A percentile compares a stretch with the other conserved stretches of the same genome.
These are phyloP conservation scores for Dryas integrifolia DNA, from an alignment of 331 rosid genomes.

Conservation along the genomic window DNA sequence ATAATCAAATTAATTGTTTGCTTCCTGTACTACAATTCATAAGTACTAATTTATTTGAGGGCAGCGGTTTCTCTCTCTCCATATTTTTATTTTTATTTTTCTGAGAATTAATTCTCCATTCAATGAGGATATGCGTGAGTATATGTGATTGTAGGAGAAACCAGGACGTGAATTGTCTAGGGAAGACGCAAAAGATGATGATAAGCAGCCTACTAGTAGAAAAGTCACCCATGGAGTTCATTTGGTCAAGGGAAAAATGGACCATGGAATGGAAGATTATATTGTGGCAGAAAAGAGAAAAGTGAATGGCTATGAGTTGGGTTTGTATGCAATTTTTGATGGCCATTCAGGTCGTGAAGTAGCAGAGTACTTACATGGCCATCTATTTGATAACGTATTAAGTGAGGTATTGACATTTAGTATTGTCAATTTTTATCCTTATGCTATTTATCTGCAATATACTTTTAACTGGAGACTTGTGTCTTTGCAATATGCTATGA, in stretches of 20 bases:
- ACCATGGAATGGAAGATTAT: conserved; percentile 55
- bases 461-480: conserved; percentile 3
- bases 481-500: conserved; percentile 22
- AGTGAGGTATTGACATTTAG: conserved; percentile 26
- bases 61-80: no score
- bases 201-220: conserved; percentile 11
- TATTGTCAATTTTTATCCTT: not conserved
- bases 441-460: not conserved
- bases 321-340: conserved; percentile 54
- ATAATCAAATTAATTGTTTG: no score
- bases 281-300: conserved; percentile 41
- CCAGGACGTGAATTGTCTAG: not conserved
- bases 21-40: no score
- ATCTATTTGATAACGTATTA: conserved; percentile 47
- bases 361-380: conserved; percentile 52
- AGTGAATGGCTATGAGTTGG: conserved; percentile 41
- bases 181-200: conserved; percentile 7
- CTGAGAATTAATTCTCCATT: not conserved
- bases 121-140: not conserved
- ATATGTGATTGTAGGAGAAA: not conserved
- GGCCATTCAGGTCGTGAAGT: conserved; percentile 55
- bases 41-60: no score
- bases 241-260: conserved; percentile 40
- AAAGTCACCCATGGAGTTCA: conserved; percentile 48
- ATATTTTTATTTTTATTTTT: no score